Evolutionary conservation across 208 protist genomes (phyloP).

Genomic region (Sergeia podlipaevii): DNA sequence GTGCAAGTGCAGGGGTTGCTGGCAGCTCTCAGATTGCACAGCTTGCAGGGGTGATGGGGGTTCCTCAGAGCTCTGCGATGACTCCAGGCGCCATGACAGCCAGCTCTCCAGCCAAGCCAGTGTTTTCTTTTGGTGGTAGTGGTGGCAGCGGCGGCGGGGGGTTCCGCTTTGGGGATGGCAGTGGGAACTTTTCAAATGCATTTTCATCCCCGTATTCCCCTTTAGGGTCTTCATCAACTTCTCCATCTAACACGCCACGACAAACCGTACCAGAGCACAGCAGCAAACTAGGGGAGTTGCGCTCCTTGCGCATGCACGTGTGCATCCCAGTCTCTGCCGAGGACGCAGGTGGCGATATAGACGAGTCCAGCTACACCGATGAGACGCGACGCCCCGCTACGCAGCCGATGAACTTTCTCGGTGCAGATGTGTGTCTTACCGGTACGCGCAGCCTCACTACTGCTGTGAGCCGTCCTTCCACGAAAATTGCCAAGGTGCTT

Average conservation of each 20-base stretch:
- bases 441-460: neutral
- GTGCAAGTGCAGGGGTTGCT: too few relatives aligned
- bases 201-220: too few relatives aligned
- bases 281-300: conserved; percentile 3
- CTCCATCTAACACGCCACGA: too few relatives aligned
- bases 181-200: too few relatives aligned
- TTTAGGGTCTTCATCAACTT: too few relatives aligned
- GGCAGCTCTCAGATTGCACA: too few relatives aligned
- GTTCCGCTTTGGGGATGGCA: neutral
- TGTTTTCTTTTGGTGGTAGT: neutral
- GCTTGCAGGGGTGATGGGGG: too few relatives aligned
- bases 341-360: too few relatives aligned
- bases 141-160: neutral
- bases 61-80: too few relatives aligned
- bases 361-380: neutral
- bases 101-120: too few relatives aligned
- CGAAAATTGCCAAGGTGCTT: neutral
- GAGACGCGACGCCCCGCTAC: neutral
- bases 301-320: conserved; percentile 9
- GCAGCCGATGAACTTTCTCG: conserved; percentile 1
- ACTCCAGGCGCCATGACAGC: too few relatives aligned
- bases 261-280: neutral
- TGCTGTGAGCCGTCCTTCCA: neutral
- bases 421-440: neutral
- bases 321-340: conserved; percentile 13